phyloP scores from a whole-genome alignment of 2,329 filamentous ascomycete species.

The Fusarium pseudonygamai region DNA sequence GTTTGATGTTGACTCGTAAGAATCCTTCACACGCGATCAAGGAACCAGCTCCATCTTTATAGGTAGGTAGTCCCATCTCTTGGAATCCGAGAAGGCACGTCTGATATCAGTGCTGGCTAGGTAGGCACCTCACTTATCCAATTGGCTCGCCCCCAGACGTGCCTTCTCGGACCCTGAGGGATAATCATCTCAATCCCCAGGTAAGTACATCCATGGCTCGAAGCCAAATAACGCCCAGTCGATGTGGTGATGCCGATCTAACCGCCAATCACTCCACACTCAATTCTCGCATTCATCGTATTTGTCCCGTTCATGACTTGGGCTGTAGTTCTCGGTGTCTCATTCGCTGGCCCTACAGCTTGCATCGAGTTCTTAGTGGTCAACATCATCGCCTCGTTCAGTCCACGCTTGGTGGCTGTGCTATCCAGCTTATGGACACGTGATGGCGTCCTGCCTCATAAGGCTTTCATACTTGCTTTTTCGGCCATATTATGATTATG shows the following conservation, averaged over 20 bases:
- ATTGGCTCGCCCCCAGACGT: too few relatives aligned
- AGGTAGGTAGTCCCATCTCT: not conserved
- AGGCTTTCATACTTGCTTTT: not conserved
- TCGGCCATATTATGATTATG: not conserved
- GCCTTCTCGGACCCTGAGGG: too few relatives aligned
- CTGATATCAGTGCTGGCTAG: too few relatives aligned
- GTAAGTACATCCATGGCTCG: not conserved
- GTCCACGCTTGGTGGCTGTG: slow-evolving; percentile 18
- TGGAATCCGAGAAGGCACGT: too few relatives aligned
- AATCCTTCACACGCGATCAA: not conserved
- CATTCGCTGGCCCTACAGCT: slow-evolving; percentile 3
- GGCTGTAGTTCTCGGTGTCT: not conserved
- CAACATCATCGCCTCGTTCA: not conserved
- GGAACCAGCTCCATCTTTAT: slow-evolving; percentile 19
- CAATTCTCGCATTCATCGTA: slow-evolving; percentile 38
- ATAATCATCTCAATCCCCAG: too few relatives aligned
- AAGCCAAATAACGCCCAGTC: not conserved
- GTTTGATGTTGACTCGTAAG: not conserved
- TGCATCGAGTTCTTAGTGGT: not conserved
- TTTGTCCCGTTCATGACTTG: not conserved
- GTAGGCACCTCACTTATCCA: too few relatives aligned
- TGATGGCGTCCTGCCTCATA: slow-evolving; percentile 1
- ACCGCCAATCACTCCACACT: not conserved
- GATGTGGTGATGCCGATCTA: not conserved
- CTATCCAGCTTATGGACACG: not conserved